phyloP scores from a whole-genome alignment of 352 stramenopile species.

The Globisporangium nunn region DNA sequence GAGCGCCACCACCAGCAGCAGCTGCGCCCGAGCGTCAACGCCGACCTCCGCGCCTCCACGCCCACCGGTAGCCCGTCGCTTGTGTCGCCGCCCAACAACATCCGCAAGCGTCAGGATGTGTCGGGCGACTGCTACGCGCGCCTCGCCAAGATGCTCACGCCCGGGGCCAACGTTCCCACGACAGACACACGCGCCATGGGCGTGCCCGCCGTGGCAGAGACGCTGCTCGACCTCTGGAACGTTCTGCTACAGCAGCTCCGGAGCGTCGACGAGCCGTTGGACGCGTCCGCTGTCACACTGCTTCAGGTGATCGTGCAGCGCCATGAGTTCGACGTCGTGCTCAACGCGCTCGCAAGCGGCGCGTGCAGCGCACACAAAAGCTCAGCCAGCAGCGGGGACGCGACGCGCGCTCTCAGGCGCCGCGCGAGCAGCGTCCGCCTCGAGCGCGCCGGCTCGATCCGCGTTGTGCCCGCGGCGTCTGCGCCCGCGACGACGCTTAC shows the following conservation, averaged over 20 bases:
- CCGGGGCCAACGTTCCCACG: background rate
- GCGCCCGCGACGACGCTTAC: slow-evolving; percentile 1
- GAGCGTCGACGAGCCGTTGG: slow-evolving; percentile 11
- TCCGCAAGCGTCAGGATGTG: slow-evolving; percentile 12
- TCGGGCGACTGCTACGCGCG: slow-evolving; percentile 1
- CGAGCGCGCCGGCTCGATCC: slow-evolving; percentile 8
- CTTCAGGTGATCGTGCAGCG: slow-evolving; percentile 35
- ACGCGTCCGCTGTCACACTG: slow-evolving; percentile 23
- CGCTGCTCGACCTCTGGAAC: slow-evolving; percentile 55
- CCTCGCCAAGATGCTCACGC: slow-evolving; percentile 23
- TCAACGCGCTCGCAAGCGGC: slow-evolving; percentile 41
- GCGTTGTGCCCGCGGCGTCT: slow-evolving; percentile 9
- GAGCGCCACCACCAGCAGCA: slow-evolving; percentile 6
- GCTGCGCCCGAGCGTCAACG: background rate
- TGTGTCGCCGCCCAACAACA: slow-evolving; percentile 6
- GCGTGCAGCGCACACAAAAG: slow-evolving; percentile 32
- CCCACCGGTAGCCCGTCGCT: slow-evolving; percentile 1
- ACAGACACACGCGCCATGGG: slow-evolving; percentile 19
- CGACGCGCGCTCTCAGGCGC: slow-evolving; percentile 8
- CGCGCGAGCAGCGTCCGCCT: slow-evolving; percentile 12
- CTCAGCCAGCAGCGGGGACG: slow-evolving; percentile 10
- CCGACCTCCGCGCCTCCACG: slow-evolving; percentile 4
- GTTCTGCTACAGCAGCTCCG: slow-evolving; percentile 40
- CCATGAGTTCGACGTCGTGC: slow-evolving; percentile 47
- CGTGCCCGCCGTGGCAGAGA: slow-evolving; percentile 2